These are phyloP conservation scores for Penicillium samsonianum DNA, from an alignment of 495 filamentous ascomycete genomes.

Conservation along the genomic window DNA sequence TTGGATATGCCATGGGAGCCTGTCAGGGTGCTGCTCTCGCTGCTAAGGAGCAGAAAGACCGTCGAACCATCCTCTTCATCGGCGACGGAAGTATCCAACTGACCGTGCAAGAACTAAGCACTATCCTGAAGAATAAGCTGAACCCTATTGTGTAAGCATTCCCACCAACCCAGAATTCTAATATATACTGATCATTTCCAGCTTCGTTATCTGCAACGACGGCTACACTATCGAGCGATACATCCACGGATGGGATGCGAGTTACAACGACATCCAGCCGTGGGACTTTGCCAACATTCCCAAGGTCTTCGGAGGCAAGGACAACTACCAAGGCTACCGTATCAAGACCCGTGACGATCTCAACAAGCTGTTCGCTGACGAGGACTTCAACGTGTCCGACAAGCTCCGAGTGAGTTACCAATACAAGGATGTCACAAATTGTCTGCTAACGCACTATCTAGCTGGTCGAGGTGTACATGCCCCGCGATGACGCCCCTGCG, in stretches of 20 bases:
- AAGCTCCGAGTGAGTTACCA: slow-evolving; percentile 45
- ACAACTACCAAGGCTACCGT: slow-evolving; percentile 62
- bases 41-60: slow-evolving; percentile 59
- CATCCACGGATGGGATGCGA: slow-evolving; percentile 64
- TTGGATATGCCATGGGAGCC: slow-evolving; percentile 79
- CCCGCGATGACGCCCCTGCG: slow-evolving; percentile 73
- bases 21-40: slow-evolving; percentile 76
- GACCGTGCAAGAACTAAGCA: slow-evolving; percentile 82
- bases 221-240: slow-evolving; percentile 60
- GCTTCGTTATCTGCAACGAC: slow-evolving; percentile 61
- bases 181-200: slow-evolving; percentile 31
- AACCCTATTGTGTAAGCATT: slow-evolving; percentile 72
- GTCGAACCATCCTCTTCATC: slow-evolving; percentile 78
- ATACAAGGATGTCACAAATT: neutral
- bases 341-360: slow-evolving; percentile 72
- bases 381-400: slow-evolving; percentile 58
- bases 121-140: slow-evolving; percentile 76
- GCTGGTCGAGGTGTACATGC: slow-evolving; percentile 88
- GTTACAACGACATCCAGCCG: slow-evolving; percentile 75
- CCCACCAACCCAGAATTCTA: neutral
- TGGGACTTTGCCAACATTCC: slow-evolving; percentile 76
- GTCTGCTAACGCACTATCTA: slow-evolving; percentile 43
- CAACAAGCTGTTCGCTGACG: slow-evolving; percentile 63
- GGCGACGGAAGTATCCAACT: slow-evolving; percentile 88
- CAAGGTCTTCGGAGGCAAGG: slow-evolving; percentile 64